phyloP scores from a whole-genome alignment of 2,329 filamentous ascomycete species.

The Alternaria hordeiaustralica region DNA sequence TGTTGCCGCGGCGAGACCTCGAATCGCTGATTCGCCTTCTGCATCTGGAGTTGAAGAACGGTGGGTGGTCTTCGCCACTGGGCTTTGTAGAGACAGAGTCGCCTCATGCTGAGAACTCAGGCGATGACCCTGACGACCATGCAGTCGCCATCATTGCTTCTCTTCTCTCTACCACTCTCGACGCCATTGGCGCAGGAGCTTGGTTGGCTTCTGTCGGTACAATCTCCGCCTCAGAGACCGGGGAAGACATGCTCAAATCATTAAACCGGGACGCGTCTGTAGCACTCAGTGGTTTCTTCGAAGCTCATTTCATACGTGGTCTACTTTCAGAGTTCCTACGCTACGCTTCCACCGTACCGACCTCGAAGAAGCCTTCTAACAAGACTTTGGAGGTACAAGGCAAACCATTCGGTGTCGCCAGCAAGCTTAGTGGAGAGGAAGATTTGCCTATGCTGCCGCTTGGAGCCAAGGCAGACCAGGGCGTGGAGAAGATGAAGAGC shows the following conservation, averaged over 20 bases:
- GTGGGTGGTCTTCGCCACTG: constrained; percentile 78
- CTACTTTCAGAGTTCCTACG: constrained; percentile 70
- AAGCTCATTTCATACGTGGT: constrained; percentile 69
- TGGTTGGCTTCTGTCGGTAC: constrained; percentile 65
- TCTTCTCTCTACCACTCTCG: constrained; percentile 74
- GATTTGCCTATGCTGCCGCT: constrained; percentile 68
- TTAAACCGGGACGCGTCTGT: constrained; percentile 73
- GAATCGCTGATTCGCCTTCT: constrained; percentile 75
- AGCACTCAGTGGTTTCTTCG: constrained; percentile 74
- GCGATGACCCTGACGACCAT: constrained; percentile 67
- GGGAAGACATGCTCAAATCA: constrained; percentile 68
- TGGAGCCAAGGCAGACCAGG: constrained; percentile 68
- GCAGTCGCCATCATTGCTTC: constrained; percentile 75
- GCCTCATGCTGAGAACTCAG: constrained; percentile 35
- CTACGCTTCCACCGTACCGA: constrained; percentile 52
- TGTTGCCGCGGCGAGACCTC: constrained; percentile 71
- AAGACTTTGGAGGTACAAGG: constrained; percentile 51
- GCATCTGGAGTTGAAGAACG: constrained; percentile 74
- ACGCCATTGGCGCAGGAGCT: constrained; percentile 75
- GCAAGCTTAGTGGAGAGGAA: constrained; percentile 43
- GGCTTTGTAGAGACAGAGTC: constrained; percentile 62
- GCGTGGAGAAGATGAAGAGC: constrained; percentile 60
- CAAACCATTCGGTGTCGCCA: constrained; percentile 54
- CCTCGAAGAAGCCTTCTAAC: constrained; percentile 40
- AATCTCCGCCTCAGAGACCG: constrained; percentile 60